A percentile compares a stretch with the other conserved stretches of the same genome.
phyloP scores from a whole-genome alignment of 176 grass and related monocot species.

The Rhynchospora breviuscula region DNA sequence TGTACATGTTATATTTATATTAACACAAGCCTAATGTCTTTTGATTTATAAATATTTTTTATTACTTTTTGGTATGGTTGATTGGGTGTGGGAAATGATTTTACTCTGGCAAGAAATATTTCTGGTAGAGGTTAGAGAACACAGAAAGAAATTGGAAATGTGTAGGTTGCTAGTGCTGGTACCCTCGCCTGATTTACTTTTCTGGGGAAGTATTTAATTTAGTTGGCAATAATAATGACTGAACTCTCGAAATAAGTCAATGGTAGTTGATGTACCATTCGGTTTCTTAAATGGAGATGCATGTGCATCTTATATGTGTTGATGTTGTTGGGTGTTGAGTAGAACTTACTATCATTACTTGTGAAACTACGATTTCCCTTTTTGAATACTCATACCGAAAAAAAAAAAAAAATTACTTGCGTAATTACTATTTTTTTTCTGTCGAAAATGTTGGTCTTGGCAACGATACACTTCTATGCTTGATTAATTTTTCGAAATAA shows the following conservation, averaged over 20 bases:
- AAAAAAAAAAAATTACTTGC: no score
- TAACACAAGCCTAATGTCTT: not conserved
- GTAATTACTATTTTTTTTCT: no score
- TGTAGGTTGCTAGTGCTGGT: not conserved
- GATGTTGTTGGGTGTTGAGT: not conserved
- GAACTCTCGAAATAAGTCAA: not conserved
- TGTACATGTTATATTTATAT: not conserved
- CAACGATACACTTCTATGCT: no score
- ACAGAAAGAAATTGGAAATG: not conserved
- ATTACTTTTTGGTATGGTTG: constrained; percentile 12
- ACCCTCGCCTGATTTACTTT: not conserved
- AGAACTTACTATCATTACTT: not conserved
- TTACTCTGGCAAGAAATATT: not conserved
- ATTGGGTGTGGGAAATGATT: constrained; percentile 2
- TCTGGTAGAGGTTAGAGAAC: constrained; percentile 8
- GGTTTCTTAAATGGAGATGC: not conserved
- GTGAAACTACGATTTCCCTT: no score
- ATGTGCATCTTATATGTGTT: not conserved
- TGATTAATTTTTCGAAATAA: no score
- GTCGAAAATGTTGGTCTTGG: no score
- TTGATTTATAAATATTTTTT: not conserved
- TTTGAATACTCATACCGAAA: no score
- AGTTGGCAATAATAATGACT: not conserved
- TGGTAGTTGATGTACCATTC: constrained; percentile 41
- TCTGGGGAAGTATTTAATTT: constrained; percentile 13